Evolutionary conservation across 2,329 filamentous ascomycete species (phyloP).

Genomic region (Mycocentrospora acerina): DNA sequence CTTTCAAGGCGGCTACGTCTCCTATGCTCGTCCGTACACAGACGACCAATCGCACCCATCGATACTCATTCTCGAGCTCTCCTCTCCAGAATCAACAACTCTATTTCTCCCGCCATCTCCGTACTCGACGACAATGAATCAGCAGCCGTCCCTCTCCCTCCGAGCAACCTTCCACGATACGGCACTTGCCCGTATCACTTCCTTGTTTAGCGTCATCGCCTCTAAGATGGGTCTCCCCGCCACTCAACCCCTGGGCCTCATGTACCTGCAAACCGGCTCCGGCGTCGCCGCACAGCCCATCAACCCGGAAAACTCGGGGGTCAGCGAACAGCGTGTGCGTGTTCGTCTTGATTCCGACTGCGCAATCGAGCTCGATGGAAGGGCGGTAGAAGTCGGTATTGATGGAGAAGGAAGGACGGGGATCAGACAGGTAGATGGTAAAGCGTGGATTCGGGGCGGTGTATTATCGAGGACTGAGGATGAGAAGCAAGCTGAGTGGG

Average conservation of each 20-base stretch:
- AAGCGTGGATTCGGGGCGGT: slow-evolving; percentile 18
- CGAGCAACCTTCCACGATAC: slow-evolving; percentile 73
- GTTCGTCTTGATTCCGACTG: slow-evolving; percentile 26
- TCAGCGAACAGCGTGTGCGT: slow-evolving; percentile 68
- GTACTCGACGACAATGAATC: slow-evolving; percentile 9
- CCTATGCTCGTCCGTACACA: slow-evolving; percentile 83
- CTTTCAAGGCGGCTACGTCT: slow-evolving; percentile 58
- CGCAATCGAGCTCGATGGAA: slow-evolving; percentile 27
- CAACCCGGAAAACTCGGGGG: slow-evolving; percentile 67
- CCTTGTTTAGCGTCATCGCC: slow-evolving; percentile 77
- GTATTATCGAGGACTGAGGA: slow-evolving; percentile 9
- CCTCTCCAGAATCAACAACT: slow-evolving; percentile 44
- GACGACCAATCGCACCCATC: slow-evolving; percentile 69
- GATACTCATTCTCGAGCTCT: slow-evolving; percentile 72
- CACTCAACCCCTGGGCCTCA: slow-evolving; percentile 61
- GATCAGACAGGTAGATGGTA: slow-evolving; percentile 7
- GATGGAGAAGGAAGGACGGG: slow-evolving; percentile 18
- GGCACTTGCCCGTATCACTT: slow-evolving; percentile 68
- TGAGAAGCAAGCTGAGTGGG: slow-evolving; percentile 31
- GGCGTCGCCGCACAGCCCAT: slow-evolving; percentile 62
- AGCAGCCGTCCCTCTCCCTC: slow-evolving; percentile 22
- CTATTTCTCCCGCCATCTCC: slow-evolving; percentile 26
- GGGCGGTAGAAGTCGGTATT: slow-evolving; percentile 17
- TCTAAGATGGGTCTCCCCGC: slow-evolving; percentile 72
- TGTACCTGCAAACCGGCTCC: slow-evolving; percentile 63